These are phyloP conservation scores for Laguncularia racemosa DNA, from an alignment of 345 rosid species.

Conservation along the genomic window DNA sequence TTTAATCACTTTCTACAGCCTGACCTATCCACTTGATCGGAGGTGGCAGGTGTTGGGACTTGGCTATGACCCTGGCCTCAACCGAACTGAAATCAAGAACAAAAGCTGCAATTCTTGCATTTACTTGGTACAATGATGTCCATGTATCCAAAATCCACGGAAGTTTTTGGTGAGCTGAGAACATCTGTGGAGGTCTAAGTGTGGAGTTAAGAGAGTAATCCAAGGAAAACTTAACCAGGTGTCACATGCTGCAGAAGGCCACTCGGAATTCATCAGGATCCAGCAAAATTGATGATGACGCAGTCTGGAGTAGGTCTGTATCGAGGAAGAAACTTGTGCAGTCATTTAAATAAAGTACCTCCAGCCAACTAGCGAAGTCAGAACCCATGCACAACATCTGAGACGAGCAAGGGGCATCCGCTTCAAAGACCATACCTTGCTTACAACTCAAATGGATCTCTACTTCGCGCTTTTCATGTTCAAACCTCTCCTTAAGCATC, in stretches of 20 bases:
- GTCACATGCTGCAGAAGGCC: slow-evolving; percentile 33
- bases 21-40: too few species aligned
- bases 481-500: too few species aligned
- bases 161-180: slow-evolving; percentile 68
- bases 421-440: too few species aligned
- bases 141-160: slow-evolving; percentile 79
- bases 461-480: too few species aligned
- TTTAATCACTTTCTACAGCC: too few species aligned
- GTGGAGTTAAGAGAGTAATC: slow-evolving; percentile 51
- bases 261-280: slow-evolving; percentile 30
- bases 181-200: slow-evolving; percentile 70
- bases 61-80: too few species aligned
- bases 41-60: too few species aligned
- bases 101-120: slow-evolving; percentile 47
- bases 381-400: slow-evolving; percentile 39
- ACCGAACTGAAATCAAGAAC: slow-evolving; percentile 83
- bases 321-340: slow-evolving; percentile 62
- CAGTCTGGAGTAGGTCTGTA: slow-evolving; percentile 47
- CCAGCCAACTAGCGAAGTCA: slow-evolving; percentile 51
- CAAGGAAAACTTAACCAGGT: slow-evolving; percentile 40
- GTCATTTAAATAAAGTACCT: slow-evolving; percentile 42
- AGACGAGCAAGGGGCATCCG: too few species aligned
- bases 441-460: too few species aligned
- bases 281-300: slow-evolving; percentile 28
- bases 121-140: slow-evolving; percentile 32